These are phyloP conservation scores for Alternaria viburni DNA, from an alignment of 2,329 filamentous ascomycete species.

Conservation along the genomic window DNA sequence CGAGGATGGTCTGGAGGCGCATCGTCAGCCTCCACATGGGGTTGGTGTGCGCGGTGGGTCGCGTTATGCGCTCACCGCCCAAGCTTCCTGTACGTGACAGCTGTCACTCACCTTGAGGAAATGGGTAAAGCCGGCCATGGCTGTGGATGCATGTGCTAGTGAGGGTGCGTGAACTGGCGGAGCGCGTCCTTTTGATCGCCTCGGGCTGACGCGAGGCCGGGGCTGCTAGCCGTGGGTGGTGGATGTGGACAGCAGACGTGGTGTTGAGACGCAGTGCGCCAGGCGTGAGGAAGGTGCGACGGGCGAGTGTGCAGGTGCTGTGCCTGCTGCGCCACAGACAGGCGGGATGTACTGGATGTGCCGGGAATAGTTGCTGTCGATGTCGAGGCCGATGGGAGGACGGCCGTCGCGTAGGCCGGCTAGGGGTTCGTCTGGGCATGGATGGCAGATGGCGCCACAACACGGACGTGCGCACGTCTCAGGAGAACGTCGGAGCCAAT, in stretches of 20 bases:
- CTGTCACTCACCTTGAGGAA: constrained; percentile 41
- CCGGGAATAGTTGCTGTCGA: not conserved
- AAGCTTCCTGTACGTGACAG: not conserved
- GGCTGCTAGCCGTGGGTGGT: constrained; percentile 4
- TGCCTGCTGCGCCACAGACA: constrained; percentile 2
- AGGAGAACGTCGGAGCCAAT: constrained; percentile 32
- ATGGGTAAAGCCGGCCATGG: constrained; percentile 44
- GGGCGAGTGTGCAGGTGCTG: not conserved
- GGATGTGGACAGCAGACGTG: not conserved
- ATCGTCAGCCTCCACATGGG: constrained; percentile 1
- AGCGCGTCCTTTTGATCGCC: constrained; percentile 5
- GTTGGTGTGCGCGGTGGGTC: not conserved
- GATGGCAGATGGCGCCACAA: constrained; percentile 13
- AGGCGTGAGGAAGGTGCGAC: not conserved
- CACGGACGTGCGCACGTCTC: constrained; percentile 30
- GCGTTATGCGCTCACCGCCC: not conserved
- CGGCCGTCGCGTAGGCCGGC: not conserved
- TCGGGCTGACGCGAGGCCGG: not conserved
- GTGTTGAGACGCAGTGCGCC: constrained; percentile 6
- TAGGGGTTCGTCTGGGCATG: not conserved
- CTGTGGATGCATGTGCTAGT: constrained; percentile 12
- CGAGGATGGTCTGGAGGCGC: constrained; percentile 48
- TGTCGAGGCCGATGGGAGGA: not conserved
- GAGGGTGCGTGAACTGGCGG: constrained; percentile 3
- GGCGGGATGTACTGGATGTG: not conserved